Evolutionary conservation across 2,329 filamentous ascomycete genomes (phyloP).

Genomic region (Fusarium succisae): DNA sequence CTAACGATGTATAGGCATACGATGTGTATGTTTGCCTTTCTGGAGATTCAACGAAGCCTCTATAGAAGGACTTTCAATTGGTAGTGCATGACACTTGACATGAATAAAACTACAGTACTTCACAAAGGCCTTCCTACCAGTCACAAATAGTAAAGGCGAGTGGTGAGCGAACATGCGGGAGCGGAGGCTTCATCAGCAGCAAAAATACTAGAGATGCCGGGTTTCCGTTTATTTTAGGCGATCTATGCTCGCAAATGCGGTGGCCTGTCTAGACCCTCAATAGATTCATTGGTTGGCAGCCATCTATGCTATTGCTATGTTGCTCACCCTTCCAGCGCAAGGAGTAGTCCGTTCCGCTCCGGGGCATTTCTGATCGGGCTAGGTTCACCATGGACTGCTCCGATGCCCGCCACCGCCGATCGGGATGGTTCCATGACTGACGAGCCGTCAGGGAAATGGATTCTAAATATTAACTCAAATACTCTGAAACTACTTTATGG

Average conservation of each 20-base stretch:
- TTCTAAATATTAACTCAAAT: background rate
- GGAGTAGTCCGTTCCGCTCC: background rate
- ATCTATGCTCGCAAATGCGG: accelerated
- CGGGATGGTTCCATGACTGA: background rate
- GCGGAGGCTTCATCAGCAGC: background rate
- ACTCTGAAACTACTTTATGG: background rate
- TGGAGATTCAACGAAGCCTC: background rate
- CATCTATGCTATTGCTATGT: background rate
- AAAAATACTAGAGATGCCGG: background rate
- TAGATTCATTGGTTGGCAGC: accelerated
- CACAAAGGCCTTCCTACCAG: background rate
- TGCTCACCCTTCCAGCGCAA: no score
- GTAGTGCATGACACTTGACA: no score
- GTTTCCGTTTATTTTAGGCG: background rate
- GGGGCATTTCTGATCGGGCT: background rate
- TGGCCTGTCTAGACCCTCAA: accelerated
- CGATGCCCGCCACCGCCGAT: background rate
- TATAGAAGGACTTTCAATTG: background rate
- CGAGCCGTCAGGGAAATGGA: accelerated
- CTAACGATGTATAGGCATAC: background rate
- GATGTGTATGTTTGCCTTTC: background rate
- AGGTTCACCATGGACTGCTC: background rate
- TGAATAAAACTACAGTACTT: accelerated
- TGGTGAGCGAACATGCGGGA: background rate
- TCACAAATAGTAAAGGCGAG: background rate